Conservation (phyloP, 129 eudicot species). For the Daucus carota region DH1_v3.0 NC_030386.2:39741001-39741500, state of each 20-base stretch:
- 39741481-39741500: too few species aligned
- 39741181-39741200: constrained; percentile 85
- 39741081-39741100: constrained; percentile 43
- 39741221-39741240: constrained; percentile 36
- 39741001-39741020: constrained; percentile 78
- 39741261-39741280: constrained; percentile 60
- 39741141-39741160: background rate
- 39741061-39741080: constrained; percentile 70
- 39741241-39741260: constrained; percentile 48
- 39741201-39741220: constrained; percentile 56
- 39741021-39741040: constrained; percentile 70
- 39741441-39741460: too few species aligned
- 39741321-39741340: constrained; percentile 55
- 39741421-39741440: too few species aligned
- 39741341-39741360: constrained; percentile 60
- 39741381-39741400: constrained; percentile 29
- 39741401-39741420: too few species aligned
- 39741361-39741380: constrained; percentile 50
- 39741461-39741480: too few species aligned
- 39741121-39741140: background rate
- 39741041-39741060: constrained; percentile 75
- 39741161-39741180: constrained; percentile 41
- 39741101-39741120: constrained; percentile 1
- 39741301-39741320: constrained; percentile 56
- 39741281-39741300: constrained; percentile 49